phyloP scores from a whole-genome alignment of 305 asterid genomes.

The Rubia balearica region DNA sequence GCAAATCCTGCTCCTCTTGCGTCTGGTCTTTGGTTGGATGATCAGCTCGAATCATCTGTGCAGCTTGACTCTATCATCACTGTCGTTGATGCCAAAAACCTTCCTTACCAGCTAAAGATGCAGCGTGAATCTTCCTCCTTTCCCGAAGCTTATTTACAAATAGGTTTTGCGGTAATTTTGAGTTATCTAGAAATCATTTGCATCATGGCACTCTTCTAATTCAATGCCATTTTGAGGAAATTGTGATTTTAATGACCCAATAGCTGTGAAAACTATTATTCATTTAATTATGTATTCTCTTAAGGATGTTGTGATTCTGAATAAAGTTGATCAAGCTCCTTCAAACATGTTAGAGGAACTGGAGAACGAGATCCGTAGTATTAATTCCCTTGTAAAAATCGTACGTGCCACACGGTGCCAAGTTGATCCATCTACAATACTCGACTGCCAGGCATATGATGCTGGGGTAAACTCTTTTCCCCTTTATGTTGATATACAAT shows the following conservation, averaged over 20 bases:
- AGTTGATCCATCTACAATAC: constrained; percentile 66
- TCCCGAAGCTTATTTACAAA: constrained; percentile 94
- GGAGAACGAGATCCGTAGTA: constrained; percentile 66
- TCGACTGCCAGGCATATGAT: constrained; percentile 79
- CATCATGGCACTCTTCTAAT: background rate
- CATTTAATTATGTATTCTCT: background rate
- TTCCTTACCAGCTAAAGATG: constrained; percentile 70
- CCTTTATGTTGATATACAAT: background rate
- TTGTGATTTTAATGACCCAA: background rate
- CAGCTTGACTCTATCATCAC: constrained; percentile 89
- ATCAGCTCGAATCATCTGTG: constrained; percentile 85
- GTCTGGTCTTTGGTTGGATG: constrained; percentile 98
- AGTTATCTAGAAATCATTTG: constrained; percentile 2
- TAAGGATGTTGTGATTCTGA: constrained; percentile 92
- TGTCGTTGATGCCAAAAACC: constrained; percentile 96
- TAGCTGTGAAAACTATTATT: constrained; percentile 7
- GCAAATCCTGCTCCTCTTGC: constrained; percentile 99
- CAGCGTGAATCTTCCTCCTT: constrained; percentile 66
- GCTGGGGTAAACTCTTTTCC: constrained; percentile 43
- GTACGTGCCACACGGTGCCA: constrained; percentile 73
- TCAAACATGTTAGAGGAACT: constrained; percentile 50
- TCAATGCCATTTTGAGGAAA: background rate
- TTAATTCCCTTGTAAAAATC: constrained; percentile 72
- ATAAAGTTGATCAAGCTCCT: constrained; percentile 78
- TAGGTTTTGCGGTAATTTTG: constrained; percentile 74